Percentiles rank a stretch among this genome's conserved stretches.
Evolutionary conservation across 345 rosid genomes (phyloP).

Genomic region (Eucalyptus sp.): DNA sequence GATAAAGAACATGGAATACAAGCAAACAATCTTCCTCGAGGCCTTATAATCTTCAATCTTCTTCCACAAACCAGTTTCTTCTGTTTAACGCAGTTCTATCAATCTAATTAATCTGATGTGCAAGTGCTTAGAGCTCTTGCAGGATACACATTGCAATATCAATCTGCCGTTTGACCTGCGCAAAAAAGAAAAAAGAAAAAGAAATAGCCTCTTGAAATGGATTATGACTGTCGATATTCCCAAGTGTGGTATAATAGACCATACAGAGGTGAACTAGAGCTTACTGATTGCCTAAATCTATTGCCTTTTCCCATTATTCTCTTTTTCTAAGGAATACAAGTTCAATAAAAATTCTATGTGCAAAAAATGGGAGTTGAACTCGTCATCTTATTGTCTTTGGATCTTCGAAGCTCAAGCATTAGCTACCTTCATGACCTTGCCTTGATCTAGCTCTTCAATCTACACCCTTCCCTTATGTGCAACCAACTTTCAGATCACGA

Average conservation of each 20-base stretch:
- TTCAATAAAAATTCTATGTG: background rate
- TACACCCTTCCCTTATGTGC: background rate
- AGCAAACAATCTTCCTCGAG: background rate
- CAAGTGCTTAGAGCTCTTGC: background rate
- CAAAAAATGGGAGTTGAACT: background rate
- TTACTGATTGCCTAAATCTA: background rate
- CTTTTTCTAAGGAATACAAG: background rate
- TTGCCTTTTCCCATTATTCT: background rate
- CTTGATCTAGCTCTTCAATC: background rate
- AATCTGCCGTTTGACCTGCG: background rate
- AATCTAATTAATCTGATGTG: background rate
- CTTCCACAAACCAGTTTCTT: background rate
- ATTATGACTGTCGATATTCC: background rate
- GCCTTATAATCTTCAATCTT: background rate
- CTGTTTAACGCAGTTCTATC: background rate
- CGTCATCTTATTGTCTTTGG: background rate
- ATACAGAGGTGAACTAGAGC: background rate
- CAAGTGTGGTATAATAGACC: background rate
- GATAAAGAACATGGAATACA: background rate
- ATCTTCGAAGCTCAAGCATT: background rate
- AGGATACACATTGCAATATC: background rate
- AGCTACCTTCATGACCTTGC: background rate
- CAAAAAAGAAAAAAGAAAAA: background rate
- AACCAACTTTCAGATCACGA: background rate
- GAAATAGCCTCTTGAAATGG: background rate